These are phyloP conservation scores for Pelargonium citronellum DNA, from an alignment of 441 rosid species.

Conservation along the genomic window DNA sequence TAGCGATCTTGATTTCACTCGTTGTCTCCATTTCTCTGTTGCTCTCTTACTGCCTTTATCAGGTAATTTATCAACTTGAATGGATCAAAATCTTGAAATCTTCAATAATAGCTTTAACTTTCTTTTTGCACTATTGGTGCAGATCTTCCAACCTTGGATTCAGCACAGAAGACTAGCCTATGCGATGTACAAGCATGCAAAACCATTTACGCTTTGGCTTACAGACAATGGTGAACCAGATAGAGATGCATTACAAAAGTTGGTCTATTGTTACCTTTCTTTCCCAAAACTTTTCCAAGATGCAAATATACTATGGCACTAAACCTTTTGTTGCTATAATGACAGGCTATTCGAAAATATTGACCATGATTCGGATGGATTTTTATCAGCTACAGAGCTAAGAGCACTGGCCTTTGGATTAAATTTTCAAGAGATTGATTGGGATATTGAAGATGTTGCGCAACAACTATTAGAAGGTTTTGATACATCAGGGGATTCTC, in stretches of 20 bases:
- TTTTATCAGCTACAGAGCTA: constrained; percentile 1
- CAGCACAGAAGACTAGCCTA: neutral
- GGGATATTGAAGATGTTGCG: neutral
- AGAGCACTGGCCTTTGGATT: neutral
- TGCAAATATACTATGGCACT: no score
- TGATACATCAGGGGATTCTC: neutral
- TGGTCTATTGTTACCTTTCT: no score
- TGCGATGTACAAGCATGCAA: neutral
- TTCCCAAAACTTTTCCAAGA: no score
- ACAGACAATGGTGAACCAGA: constrained; percentile 1
- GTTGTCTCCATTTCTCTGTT: constrained; percentile 21
- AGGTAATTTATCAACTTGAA: constrained; percentile 20
- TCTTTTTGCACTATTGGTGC: neutral
- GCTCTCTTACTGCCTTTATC: constrained; percentile 27
- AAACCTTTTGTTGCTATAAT: no score
- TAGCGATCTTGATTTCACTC: constrained; percentile 25
- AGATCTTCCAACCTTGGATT: constrained; percentile 1
- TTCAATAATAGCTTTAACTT: no score
- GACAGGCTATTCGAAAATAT: neutral
- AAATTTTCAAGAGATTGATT: neutral
- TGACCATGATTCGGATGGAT: neutral
- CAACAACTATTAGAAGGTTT: neutral
- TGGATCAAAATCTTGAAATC: neutral
- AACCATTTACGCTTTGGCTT: neutral
- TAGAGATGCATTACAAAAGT: neutral